Conservation (phyloP, 768 basidiomycete genomes). For the Xerocomellus dryophilus region DNA sequence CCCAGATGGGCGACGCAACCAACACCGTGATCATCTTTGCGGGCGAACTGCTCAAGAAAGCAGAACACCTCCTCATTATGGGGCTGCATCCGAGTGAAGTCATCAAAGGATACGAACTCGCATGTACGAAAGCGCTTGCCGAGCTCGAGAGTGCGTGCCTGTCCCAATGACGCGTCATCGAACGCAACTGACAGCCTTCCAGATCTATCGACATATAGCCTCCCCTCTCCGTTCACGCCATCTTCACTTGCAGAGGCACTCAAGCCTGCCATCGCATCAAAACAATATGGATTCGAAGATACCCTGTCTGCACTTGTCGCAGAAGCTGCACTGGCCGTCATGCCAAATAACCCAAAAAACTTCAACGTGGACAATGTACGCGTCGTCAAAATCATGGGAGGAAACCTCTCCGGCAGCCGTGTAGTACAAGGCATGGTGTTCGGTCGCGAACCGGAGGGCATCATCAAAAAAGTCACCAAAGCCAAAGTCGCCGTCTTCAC, state of each 20-base stretch:
- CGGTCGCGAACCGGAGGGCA: constrained; percentile 90
- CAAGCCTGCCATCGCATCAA: constrained; percentile 90
- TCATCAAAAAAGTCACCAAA: constrained; percentile 75
- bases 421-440: constrained; percentile 99
- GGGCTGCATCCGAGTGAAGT: constrained; percentile 96
- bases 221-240: constrained; percentile 71
- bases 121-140: constrained; percentile 73
- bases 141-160: constrained; percentile 83
- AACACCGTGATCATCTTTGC: constrained; percentile 94
- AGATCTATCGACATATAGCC: constrained; percentile 70
- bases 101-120: constrained; percentile 93
- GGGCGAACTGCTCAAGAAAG: constrained; percentile 91
- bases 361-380: constrained; percentile 99
- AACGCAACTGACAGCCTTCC: constrained; percentile 14
- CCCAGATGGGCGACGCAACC: constrained; percentile 94
- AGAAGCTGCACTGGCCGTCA: constrained; percentile 88
- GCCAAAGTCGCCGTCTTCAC: constrained; percentile 97
- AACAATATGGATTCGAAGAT: constrained; percentile 95
- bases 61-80: constrained; percentile 91
- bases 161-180: constrained; percentile 29
- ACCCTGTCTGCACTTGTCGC: constrained; percentile 79
- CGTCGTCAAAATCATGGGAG: constrained; percentile 98
- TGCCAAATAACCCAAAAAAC: constrained; percentile 83
- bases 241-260: constrained; percentile 70
- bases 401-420: constrained; percentile 75